These are phyloP conservation scores for Saturnispora silvae DNA, from an alignment of 805 yeast species.

Conservation along the genomic window DNA sequence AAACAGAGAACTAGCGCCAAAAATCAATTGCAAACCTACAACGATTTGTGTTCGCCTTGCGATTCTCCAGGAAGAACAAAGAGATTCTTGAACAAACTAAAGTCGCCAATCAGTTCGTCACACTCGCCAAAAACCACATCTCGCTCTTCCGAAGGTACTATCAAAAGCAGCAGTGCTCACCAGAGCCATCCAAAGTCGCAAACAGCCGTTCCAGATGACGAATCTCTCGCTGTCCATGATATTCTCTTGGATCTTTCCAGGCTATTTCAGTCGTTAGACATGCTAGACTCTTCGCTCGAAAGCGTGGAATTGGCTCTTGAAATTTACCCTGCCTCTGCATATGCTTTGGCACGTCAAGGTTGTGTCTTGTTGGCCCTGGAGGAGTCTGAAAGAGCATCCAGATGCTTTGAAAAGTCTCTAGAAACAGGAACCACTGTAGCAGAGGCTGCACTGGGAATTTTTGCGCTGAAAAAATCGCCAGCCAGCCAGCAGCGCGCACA, in stretches of 20 bases:
- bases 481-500: constrained; percentile 4
- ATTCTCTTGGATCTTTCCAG: constrained; percentile 70
- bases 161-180: background rate
- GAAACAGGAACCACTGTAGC: constrained; percentile 1
- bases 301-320: background rate
- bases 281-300: constrained; percentile 19
- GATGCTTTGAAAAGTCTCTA: constrained; percentile 2
- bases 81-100: background rate
- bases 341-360: constrained; percentile 6
- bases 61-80: constrained; percentile 5
- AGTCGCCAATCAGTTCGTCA: background rate
- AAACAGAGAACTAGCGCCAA: background rate
- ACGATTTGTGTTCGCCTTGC: constrained; percentile 10
- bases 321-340: background rate
- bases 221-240: constrained; percentile 37
- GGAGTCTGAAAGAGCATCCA: background rate
- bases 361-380: constrained; percentile 5
- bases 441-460: constrained; percentile 7
- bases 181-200: background rate
- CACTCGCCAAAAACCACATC: background rate
- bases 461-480: background rate
- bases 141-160: background rate
- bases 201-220: constrained; percentile 11
- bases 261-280: constrained; percentile 47
- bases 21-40: background rate